Evolutionary conservation across 176 grass and related monocot genomes (phyloP).

Genomic region (Pontederia paniculata): DNA sequence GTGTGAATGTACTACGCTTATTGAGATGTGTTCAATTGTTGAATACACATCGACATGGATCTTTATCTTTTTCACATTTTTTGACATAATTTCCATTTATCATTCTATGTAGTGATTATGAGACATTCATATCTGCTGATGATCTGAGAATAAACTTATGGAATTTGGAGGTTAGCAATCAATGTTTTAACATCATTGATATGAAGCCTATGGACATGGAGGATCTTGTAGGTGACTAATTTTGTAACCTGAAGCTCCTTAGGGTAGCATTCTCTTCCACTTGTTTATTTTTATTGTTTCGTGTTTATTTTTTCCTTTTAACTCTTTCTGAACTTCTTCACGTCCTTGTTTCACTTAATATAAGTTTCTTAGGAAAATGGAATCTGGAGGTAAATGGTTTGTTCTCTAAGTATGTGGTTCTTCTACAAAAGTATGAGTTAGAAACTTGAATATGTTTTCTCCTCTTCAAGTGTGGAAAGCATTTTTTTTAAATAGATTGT

Average conservation of each 20-base stretch:
- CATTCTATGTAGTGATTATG: constrained; percentile 24
- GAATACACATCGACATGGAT: too few relatives aligned
- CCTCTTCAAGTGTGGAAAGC: too few relatives aligned
- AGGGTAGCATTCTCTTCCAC: background rate
- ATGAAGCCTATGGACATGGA: constrained; percentile 35
- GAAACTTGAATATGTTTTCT: too few relatives aligned
- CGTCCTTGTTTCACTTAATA: background rate
- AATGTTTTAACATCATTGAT: constrained; percentile 50
- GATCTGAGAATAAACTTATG: constrained; percentile 53
- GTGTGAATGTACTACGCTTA: too few relatives aligned
- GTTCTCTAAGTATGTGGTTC: too few relatives aligned
- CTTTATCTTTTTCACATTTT: background rate
- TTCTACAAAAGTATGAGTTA: too few relatives aligned
- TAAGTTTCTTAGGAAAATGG: background rate
- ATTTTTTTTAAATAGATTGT: too few relatives aligned
- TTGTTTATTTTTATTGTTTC: background rate
- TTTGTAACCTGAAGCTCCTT: constrained; percentile 4
- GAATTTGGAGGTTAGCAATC: constrained; percentile 34
- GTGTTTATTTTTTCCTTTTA: background rate
- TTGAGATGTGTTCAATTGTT: too few relatives aligned
- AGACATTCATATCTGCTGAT: constrained; percentile 51
- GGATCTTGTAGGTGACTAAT: constrained; percentile 61
- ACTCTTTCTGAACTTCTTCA: background rate
- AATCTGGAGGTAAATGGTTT: too few relatives aligned
- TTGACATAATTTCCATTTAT: background rate